These are phyloP conservation scores for Canavalia gladiata DNA, from an alignment of 306 rosid species.

Conservation along the genomic window DNA sequence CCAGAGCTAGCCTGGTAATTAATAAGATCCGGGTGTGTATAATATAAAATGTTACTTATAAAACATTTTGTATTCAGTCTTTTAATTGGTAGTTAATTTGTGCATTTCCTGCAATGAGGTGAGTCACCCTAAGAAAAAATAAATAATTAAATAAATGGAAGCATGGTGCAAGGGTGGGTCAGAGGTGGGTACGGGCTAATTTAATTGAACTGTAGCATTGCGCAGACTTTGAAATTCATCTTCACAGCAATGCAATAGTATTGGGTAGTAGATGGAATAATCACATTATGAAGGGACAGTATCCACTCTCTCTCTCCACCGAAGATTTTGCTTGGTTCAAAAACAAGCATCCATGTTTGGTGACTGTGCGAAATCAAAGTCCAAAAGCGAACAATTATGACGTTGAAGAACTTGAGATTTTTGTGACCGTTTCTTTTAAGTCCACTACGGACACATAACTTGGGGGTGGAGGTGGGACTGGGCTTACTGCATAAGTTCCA, in stretches of 20 bases:
- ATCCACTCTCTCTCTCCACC: neutral
- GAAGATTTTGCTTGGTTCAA: neutral
- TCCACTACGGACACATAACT: neutral
- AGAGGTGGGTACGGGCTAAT: neutral
- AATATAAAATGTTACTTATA: too few species aligned
- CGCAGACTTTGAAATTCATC: neutral
- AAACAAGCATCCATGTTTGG: neutral
- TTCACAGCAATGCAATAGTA: neutral
- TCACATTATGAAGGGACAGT: slow-evolving; percentile 9
- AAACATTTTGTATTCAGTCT: too few species aligned
- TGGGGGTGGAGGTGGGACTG: neutral
- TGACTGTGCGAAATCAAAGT: slow-evolving; percentile 38
- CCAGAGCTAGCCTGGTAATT: neutral
- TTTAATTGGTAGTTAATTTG: too few species aligned
- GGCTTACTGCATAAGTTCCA: slow-evolving; percentile 32
- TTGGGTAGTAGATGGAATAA: neutral
- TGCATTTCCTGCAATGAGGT: too few species aligned
- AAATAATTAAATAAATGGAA: too few species aligned
- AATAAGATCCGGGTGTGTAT: too few species aligned
- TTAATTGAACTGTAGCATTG: neutral
- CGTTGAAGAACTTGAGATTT: slow-evolving; percentile 35
- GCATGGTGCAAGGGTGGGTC: neutral
- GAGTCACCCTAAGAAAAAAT: too few species aligned
- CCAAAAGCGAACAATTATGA: slow-evolving; percentile 35
- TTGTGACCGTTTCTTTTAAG: slow-evolving; percentile 27